phyloP scores from a whole-genome alignment of 1,284 basidiomycete species.

The Pseudozyma flocculosa region DNA sequence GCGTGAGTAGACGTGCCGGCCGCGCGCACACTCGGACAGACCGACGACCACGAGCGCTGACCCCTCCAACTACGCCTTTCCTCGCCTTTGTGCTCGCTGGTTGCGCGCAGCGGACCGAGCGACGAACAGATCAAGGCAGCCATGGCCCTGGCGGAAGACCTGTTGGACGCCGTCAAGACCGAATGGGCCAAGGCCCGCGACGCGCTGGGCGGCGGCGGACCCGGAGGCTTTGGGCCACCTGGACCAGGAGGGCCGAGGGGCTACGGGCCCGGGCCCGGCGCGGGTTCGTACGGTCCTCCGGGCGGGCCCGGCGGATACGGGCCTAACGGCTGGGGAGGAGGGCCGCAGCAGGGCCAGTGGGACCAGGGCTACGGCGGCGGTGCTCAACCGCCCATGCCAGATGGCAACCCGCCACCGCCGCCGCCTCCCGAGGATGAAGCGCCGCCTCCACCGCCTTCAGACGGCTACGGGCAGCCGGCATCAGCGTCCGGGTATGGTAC shows the following conservation, averaged over 20 bases:
- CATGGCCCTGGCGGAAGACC: conserved; percentile 45
- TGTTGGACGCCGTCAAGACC: conserved; percentile 48
- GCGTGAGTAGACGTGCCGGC: conserved; percentile 11
- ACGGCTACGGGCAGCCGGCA: conserved; percentile 4
- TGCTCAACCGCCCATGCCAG: conserved; percentile 25
- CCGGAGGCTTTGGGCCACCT: conserved; percentile 6
- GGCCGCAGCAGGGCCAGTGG: conserved; percentile 11
- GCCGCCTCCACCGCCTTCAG: conserved; percentile 34
- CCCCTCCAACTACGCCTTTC: background rate
- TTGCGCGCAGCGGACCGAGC: conserved; percentile 35
- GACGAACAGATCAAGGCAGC: conserved; percentile 44
- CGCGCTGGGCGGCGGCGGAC: conserved; percentile 15
- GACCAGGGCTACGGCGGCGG: conserved; percentile 4
- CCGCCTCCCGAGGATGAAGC: conserved; percentile 39
- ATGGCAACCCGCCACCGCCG: conserved; percentile 32
- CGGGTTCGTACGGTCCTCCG: background rate
- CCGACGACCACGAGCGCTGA: background rate
- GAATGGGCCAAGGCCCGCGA: conserved; percentile 52
- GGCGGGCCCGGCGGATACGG: conserved; percentile 5
- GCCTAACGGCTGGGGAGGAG: conserved; percentile 3
- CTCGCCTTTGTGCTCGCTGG: background rate
- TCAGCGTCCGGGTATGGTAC: too few species aligned
- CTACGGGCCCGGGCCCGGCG: conserved; percentile 5
- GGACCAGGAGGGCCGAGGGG: conserved; percentile 5
- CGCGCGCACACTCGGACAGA: too few species aligned